A percentile compares a stretch with the other conserved stretches of the same genome.
Conservation (phyloP, 2,329 filamentous ascomycete species). For the Ophiostoma ulmi region DNA sequence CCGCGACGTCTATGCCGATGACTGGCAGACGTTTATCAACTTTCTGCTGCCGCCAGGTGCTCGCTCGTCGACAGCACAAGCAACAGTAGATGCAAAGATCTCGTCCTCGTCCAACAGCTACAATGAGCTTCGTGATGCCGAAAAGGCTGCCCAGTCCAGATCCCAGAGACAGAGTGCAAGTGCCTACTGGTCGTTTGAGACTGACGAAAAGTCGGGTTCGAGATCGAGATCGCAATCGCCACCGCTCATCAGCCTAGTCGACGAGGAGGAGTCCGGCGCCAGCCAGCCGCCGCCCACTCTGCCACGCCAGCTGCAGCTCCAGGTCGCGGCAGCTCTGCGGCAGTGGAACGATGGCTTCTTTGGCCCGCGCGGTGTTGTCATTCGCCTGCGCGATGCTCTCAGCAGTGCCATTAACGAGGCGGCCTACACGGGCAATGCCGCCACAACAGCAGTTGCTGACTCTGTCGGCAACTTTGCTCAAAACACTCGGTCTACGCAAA, state of each 20-base stretch:
- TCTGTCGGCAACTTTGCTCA: neutral
- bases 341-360: conserved; percentile 59
- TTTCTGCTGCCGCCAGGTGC: conserved; percentile 45
- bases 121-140: neutral
- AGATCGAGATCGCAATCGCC: conserved; percentile 13
- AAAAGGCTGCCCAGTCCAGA: conserved; percentile 48
- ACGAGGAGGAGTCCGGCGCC: conserved; percentile 6
- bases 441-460: neutral
- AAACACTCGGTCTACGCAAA: neutral
- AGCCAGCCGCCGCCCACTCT: conserved; percentile 31
- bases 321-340: conserved; percentile 40
- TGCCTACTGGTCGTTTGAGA: conserved; percentile 31
- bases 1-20: conserved; percentile 46
- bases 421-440: neutral
- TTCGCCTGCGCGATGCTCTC: conserved; percentile 35
- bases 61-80: neutral
- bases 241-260: conserved; percentile 13
- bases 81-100: neutral
- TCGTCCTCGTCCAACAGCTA: neutral
- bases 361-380: conserved; percentile 43
- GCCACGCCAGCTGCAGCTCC: conserved; percentile 19
- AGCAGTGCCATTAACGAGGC: conserved; percentile 19
- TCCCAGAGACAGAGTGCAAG: conserved; percentile 30
- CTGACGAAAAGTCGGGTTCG: conserved; percentile 28
- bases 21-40: conserved; percentile 58